Evolutionary conservation across 1,139 yeast species (phyloP).

Genomic region (Pichia sp.): DNA sequence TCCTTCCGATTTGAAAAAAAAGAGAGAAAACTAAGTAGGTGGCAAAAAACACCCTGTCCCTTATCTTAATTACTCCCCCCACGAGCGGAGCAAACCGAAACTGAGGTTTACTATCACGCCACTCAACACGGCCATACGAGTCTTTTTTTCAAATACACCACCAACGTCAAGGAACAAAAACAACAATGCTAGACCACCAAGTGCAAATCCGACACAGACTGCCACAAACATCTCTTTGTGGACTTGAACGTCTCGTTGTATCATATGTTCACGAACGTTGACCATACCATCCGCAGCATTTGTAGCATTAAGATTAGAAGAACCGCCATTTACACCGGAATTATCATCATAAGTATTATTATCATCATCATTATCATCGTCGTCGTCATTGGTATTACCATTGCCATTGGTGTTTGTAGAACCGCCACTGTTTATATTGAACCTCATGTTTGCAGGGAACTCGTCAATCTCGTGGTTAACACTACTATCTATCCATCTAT

Average conservation of each 20-base stretch:
- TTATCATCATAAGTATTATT: too few species aligned
- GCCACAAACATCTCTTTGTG: conserved; percentile 63
- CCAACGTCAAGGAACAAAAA: conserved; percentile 50
- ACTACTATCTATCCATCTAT: conserved; percentile 84
- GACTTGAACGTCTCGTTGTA: conserved; percentile 34
- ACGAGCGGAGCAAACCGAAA: conserved; percentile 10
- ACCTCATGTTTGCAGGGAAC: conserved; percentile 28
- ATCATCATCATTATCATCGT: conserved; percentile 4
- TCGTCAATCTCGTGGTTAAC: conserved; percentile 44
- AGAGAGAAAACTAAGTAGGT: too few species aligned
- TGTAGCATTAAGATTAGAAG: too few species aligned
- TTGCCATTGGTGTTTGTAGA: conserved; percentile 6
- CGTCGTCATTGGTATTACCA: conserved; percentile 4
- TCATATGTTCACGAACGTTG: conserved; percentile 5
- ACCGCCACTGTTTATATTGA: conserved; percentile 19
- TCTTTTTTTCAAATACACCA: conserved; percentile 50
- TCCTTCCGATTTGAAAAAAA: too few species aligned
- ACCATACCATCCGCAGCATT: too few species aligned
- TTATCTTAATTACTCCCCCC: conserved; percentile 8
- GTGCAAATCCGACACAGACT: conserved; percentile 52
- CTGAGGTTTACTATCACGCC: conserved; percentile 37
- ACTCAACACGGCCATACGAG: conserved; percentile 55
- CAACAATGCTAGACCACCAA: conserved; percentile 58
- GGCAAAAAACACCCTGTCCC: too few species aligned
- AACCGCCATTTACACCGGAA: too few species aligned